Base-by-base conservation (phyloP, 108 stramenopile genomes). In the Cyclotella atomus region DNA sequence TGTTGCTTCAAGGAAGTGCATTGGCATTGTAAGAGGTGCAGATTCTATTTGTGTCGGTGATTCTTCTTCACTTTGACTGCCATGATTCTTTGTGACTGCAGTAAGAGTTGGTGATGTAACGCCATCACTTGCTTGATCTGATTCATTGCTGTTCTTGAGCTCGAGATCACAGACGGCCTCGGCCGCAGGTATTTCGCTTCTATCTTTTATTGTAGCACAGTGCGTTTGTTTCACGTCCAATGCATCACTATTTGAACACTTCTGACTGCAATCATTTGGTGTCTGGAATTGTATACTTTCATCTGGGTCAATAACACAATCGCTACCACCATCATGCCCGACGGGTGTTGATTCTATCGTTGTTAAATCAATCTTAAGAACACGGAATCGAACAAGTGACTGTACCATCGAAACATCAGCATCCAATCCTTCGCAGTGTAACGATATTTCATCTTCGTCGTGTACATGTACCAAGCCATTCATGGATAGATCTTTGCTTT, bases 31-130 rank as follows among this genome's bases (percentile, higher is more conserved):
- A 21, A 61, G 41, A 6, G 60, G 60, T 41, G 36, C 60, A 43
- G 60, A 61, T 41, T 61, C 60, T 30, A 15, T n/a, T 30, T 57
- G 52, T 24, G 52, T 19, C 1, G 47, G 47, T n/a, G 56, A 32
- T 19, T 57, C 29, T 43, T 43, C 60, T 6, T 61, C 60, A 41
- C 17, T 43, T 7, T 41, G 5, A 43, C 60, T 24, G 3, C 12
- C 28, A 6, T 23, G 1, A 43, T 41, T 16, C 4, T 24, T 41
- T 20, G 21, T 8, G 36, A 28, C 7, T 20, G 12, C 19, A 23
- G 3, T 27, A 2, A 23, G 20, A 43, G n/a, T 49, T n/a, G n/a
- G 47, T 49, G 38, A 9, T 9, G 38, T 6, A 9, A 9, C 12
- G 38, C 12, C 12, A 12, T 12, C 38, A 41, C 12, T 41, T 41